These are phyloP conservation scores for Quercus glauca DNA, from an alignment of 306 rosid species.

Conservation along the genomic window DNA sequence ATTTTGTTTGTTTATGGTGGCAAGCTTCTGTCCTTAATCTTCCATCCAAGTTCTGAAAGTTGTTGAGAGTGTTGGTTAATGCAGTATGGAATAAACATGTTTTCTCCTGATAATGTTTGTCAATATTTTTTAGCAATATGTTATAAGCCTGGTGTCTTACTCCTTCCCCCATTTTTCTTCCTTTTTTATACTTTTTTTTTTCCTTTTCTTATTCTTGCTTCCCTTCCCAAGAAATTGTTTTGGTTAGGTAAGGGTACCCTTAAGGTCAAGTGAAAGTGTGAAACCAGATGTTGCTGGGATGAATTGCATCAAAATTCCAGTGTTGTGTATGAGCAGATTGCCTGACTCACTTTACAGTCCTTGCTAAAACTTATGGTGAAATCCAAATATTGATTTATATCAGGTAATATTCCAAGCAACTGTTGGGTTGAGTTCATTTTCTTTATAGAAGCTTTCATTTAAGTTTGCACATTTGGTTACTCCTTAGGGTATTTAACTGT, in stretches of 20 bases:
- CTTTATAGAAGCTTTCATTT: constrained; percentile 27
- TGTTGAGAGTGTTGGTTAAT: constrained; percentile 34
- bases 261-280: constrained; percentile 65
- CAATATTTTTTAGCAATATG: constrained; percentile 37
- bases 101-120: constrained; percentile 27
- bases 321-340: constrained; percentile 63
- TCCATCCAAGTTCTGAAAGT: constrained; percentile 35
- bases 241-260: constrained; percentile 77
- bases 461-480: constrained; percentile 12
- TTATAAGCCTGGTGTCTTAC: constrained; percentile 53
- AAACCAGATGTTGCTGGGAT: constrained; percentile 78
- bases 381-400: constrained; percentile 44
- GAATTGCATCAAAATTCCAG: constrained; percentile 54
- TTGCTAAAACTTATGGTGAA: constrained; percentile 59
- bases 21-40: constrained; percentile 40
- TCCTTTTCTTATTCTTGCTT: neutral
- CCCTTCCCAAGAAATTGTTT: constrained; percentile 39
- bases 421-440: constrained; percentile 33
- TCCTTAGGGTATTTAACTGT: neutral
- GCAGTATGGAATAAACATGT: constrained; percentile 26
- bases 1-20: constrained; percentile 48
- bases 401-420: constrained; percentile 71
- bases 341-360: constrained; percentile 50
- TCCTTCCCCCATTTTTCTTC: constrained; percentile 33
- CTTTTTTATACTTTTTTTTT: neutral